These are phyloP conservation scores for Eucommia ulmoides DNA, from an alignment of 257 asterid genomes.

Conservation along the genomic window DNA sequence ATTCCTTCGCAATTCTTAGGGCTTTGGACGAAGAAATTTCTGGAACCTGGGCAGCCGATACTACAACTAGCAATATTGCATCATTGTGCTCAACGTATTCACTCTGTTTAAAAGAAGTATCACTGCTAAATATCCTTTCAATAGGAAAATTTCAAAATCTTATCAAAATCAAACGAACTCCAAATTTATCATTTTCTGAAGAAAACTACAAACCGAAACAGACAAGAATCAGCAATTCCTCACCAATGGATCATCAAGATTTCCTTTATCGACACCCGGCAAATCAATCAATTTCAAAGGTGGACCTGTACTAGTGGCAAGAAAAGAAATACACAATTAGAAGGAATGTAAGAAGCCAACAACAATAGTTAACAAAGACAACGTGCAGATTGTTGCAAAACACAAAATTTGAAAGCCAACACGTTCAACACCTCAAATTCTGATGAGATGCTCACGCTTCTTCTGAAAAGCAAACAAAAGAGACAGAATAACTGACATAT, in stretches of 20 bases:
- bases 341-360: too few relatives aligned
- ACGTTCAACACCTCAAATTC: too few relatives aligned
- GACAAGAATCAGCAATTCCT: slow-evolving; percentile 18
- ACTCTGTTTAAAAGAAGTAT: slow-evolving; percentile 35
- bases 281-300: slow-evolving; percentile 88
- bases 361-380: too few relatives aligned
- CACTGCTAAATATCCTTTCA: slow-evolving; percentile 13
- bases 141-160: slow-evolving; percentile 1
- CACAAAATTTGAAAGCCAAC: too few relatives aligned
- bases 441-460: too few relatives aligned
- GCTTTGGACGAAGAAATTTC: slow-evolving; percentile 94
- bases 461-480: too few relatives aligned
- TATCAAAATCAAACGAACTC: background rate
- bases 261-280: slow-evolving; percentile 94
- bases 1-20: slow-evolving; percentile 85
- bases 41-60: slow-evolving; percentile 91
- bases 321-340: background rate
- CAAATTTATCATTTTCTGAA: background rate
- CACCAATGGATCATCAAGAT: slow-evolving; percentile 87
- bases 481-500: too few relatives aligned
- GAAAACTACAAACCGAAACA: background rate
- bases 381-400: too few relatives aligned
- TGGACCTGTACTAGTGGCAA: slow-evolving; percentile 46
- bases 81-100: slow-evolving; percentile 83
- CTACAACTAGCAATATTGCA: slow-evolving; percentile 78